Evolutionary conservation across 257 asterid genomes (phyloP).

Genomic region (Solanum okadae): DNA sequence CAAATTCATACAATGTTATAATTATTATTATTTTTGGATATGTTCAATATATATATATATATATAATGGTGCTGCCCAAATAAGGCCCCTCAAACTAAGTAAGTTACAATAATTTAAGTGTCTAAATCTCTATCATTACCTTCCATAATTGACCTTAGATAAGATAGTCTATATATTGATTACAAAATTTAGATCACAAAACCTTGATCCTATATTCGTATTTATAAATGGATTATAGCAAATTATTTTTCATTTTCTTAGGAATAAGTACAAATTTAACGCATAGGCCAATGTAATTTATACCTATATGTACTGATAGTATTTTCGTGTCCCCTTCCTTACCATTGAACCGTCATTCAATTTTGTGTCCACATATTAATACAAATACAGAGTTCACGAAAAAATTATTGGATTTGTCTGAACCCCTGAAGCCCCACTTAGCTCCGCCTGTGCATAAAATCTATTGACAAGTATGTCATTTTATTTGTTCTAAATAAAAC

Average conservation of each 20-base stretch:
- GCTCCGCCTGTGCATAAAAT: neutral
- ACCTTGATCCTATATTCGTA: neutral
- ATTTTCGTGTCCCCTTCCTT: neutral
- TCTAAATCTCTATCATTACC: neutral
- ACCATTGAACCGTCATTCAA: neutral
- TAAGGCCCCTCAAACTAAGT: neutral
- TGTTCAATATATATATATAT: neutral
- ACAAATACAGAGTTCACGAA: too few species aligned
- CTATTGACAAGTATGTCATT: neutral
- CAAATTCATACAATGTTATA: neutral
- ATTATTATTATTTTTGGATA: neutral
- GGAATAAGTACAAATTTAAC: neutral
- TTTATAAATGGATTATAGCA: neutral
- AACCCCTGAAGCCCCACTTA: neutral
- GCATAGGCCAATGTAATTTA: neutral
- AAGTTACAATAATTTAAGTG: neutral
- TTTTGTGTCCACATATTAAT: too few species aligned
- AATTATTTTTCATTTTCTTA: neutral
- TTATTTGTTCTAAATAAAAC: neutral
- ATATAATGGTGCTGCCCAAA: neutral
- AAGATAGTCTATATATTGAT: neutral
- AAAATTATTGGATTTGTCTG: neutral
- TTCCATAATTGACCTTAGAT: neutral
- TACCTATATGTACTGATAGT: too few species aligned
- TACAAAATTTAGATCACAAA: neutral